Evolutionary conservation across 441 rosid genomes (phyloP), one percentile per base, ranked within the genome.

Genomic region (Kokia cookei): DNA sequence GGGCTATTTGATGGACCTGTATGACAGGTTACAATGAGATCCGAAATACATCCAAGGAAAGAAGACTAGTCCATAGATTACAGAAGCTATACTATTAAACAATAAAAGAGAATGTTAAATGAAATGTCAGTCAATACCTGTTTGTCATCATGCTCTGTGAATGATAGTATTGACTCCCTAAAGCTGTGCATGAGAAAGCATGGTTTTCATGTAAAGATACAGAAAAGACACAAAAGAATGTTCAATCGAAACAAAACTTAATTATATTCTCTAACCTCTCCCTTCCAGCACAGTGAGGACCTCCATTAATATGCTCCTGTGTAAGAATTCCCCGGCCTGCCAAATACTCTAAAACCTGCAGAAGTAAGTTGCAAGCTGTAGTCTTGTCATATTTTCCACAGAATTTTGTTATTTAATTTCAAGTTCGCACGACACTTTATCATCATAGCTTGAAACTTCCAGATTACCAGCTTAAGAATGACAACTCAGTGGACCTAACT

Each of bases 1-100:
- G 86, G 24, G 99, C 98, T 80, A 88, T 93, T 87, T 90, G 97
- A 84, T 96, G 98, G 86, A 96, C 97, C 99, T 96, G 87, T 65
- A 76, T 64, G 51, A 67, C 72, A 65, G 19, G 55, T 54, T 66
- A 40, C 53, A 62, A 60, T 77, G 47, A 65, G 35, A 73, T 69
- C 62, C 48, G 5, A 11, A 55, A 47, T 53, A 67, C 69, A 50
- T 42, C n/a, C 32, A 69, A 58, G 63, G 17, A 57, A 45, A 43
- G 11, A 58, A 68, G 17, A 3, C 0, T 48, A 37, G 17, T 48
- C 51, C 27, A n/a, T 22, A 54, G 19, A 19, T 35, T 9, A 51
- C 14, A 62, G 51, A 64, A 50, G 32, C 29, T 55, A 62, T 58
- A 58, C 62, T 60, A 60, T 15, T 15, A 53, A 69, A 9, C 13